Evolutionary conservation across 768 basidiomycete species (phyloP).

Genomic region (Tylopilus plumbeoviolaceoides): DNA sequence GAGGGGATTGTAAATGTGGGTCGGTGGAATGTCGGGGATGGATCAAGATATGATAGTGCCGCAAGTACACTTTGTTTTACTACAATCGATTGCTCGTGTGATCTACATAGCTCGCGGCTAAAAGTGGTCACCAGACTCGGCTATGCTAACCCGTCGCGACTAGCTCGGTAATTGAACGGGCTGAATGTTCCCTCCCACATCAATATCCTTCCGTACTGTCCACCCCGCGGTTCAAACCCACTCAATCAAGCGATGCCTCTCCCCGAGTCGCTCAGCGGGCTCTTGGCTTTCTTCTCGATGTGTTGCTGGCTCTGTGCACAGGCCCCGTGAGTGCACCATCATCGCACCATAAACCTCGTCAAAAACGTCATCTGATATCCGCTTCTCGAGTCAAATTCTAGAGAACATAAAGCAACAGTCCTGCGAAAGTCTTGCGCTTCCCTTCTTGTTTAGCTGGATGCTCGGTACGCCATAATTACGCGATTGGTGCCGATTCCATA

Average conservation of each 20-base stretch:
- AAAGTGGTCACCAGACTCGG: not conserved
- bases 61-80: not conserved
- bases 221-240: not conserved
- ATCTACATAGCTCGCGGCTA: not conserved
- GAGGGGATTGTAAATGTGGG: conserved; percentile 36
- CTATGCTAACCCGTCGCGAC: not conserved
- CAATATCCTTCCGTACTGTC: conserved; percentile 5
- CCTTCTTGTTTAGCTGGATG: conserved; percentile 92
- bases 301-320: conserved; percentile 83
- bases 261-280: conserved; percentile 45
- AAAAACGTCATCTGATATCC: conserved; percentile 8
- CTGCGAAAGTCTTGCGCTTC: conserved; percentile 87
- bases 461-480: conserved; percentile 53
- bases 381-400: conserved; percentile 63
- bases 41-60: conserved; percentile 18
- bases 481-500: conserved; percentile 2
- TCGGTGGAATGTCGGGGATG: conserved; percentile 36
- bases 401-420: conserved; percentile 74
- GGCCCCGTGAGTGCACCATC: conserved; percentile 63
- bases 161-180: not conserved
- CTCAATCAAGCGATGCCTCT: conserved; percentile 11
- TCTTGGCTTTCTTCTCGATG: conserved; percentile 70
- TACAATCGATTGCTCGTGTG: not conserved
- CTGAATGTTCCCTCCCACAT: not conserved
- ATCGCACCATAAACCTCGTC: conserved; percentile 3